Base-by-base conservation (phyloP, 129 eudicot species). In the Flaveria ramosissima region DNA sequence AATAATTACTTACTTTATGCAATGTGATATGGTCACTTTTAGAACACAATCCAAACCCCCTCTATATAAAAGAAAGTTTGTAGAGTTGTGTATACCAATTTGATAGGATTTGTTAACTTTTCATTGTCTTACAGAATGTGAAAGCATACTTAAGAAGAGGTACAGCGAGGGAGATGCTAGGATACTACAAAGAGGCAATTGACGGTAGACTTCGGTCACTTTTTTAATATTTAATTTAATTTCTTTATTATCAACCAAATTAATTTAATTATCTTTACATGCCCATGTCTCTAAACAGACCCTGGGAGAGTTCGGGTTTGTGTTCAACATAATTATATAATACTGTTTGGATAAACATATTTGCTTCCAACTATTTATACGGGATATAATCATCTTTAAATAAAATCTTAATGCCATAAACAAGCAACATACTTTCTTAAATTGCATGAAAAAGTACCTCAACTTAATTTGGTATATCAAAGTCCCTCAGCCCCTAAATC, bases 141-240 rank as follows among this genome's bases (percentile, higher is more conserved):
- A 93, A 93, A 84, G 86, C 98, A 14, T 88, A 86, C 59, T 70
- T 93, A 53, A 84, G 98, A 71, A 88, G 98, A 82, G 98, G 98
- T 53, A 93, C 98, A 55, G 96, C 98, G 12, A 80, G 98, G 15
- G 96, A 93, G 80, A 86, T 88, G 90, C 89, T 88, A 74, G 96
- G 98, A 73, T 90, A 82, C 83, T 85, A 78, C 36, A 89, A 90
- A 71, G 98, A 87, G 80, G 98, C 98, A 46, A 87, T 86, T 71
- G 96, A 90, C 84, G 98, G 98, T 86, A 50, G 19, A 26, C 1
- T 14, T 51, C 26, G 21, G 16, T 81, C 19, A 30, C 21, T 2
- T 17, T 36, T 36, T 21, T 74, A 24, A 16, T 52, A 16, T 4
- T 13, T 0, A 13, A 3, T 19, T 13, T 42, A 17, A 19, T 17